Percentiles rank a stretch among this genome's conserved stretches.
These are phyloP conservation scores for Urochloa ruziziensis DNA, from an alignment of 176 grass and related monocot species.

Conservation along the genomic window DNA sequence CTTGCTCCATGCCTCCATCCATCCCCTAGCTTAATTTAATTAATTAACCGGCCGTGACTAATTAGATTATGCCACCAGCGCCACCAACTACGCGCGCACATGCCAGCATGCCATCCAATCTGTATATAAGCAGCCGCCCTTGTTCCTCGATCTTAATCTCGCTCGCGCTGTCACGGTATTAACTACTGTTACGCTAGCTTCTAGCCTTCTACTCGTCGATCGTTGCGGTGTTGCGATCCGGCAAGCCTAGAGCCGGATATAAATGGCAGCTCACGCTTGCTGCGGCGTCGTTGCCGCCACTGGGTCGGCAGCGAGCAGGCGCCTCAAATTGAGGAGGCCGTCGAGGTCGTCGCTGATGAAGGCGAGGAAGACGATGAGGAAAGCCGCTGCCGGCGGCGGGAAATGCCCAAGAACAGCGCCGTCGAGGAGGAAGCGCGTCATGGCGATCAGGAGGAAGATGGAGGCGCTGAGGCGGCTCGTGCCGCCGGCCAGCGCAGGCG, in stretches of 20 bases:
- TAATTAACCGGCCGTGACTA: no score
- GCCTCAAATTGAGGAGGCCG: neutral
- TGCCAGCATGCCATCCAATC: neutral
- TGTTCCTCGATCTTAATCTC: neutral
- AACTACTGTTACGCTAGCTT: neutral
- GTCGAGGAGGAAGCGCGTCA: neutral
- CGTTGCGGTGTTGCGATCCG: neutral
- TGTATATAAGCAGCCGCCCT: slow-evolving; percentile 2
- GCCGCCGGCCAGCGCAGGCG: neutral
- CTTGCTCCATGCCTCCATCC: neutral
- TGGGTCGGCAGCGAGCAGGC: neutral
- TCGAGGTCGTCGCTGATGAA: neutral
- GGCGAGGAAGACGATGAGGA: neutral
- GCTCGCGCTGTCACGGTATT: neutral
- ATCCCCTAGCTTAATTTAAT: neutral
- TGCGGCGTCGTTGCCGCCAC: neutral
- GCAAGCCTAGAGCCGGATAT: neutral
- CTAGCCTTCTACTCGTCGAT: neutral
- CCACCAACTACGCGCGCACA: slow-evolving; percentile 1
- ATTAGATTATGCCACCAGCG: neutral
- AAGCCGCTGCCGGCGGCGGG: neutral
- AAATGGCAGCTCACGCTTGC: slow-evolving; percentile 6
- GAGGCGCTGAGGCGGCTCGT: slow-evolving; percentile 30
- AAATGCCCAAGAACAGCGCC: neutral
- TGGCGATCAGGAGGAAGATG: slow-evolving; percentile 27